Conservation (phyloP, 164 flowering plant species). For the Hamamelis virginiana region DNA sequence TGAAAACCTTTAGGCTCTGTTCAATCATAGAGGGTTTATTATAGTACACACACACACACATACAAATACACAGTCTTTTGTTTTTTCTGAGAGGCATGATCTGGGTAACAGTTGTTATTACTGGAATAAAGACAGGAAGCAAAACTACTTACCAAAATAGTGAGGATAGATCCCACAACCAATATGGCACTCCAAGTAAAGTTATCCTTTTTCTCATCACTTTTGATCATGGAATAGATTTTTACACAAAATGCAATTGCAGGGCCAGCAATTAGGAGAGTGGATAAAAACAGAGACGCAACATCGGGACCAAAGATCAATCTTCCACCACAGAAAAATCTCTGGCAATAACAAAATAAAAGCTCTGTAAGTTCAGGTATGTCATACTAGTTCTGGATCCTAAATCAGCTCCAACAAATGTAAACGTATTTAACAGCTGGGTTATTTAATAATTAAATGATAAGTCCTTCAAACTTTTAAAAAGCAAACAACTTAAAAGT, state of each 20-base stretch:
- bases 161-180: conserved; percentile 40
- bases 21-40: not conserved
- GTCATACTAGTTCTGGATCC: not conserved
- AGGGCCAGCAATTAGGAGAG: conserved; percentile 69
- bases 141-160: conserved; percentile 53
- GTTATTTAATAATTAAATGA: not conserved
- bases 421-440: not conserved
- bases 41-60: not conserved
- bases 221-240: conserved; percentile 32
- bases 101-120: not conserved
- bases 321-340: conserved; percentile 83
- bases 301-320: conserved; percentile 93
- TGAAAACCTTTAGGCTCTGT: not conserved
- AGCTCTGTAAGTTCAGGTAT: conserved; percentile 1
- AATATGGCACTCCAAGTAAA: conserved; percentile 35
- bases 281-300: conserved; percentile 58
- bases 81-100: not conserved
- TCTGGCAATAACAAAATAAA: conserved; percentile 42
- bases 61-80: not conserved
- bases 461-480: not conserved
- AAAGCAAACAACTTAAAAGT: not conserved
- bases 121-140: not conserved
- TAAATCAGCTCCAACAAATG: not conserved
- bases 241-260: conserved; percentile 62
- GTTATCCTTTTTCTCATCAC: conserved; percentile 14